Evolutionary conservation across 2,329 filamentous ascomycete genomes (phyloP), one percentile per base, ranked within the genome.

Genomic region (Penicillium brevicompactum): DNA sequence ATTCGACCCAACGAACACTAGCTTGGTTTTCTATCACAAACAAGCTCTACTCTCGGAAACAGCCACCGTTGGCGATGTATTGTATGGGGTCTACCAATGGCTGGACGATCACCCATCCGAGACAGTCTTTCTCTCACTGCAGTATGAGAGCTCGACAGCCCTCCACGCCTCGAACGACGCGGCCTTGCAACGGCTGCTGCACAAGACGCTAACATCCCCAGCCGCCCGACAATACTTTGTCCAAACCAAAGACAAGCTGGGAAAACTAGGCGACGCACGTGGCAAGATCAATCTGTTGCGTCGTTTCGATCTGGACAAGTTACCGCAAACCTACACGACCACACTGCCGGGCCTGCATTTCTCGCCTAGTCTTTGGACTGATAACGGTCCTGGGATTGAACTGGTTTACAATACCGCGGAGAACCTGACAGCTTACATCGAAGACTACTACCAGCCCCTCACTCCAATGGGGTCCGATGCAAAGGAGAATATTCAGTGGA

Each of bases 61-160:
- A 0, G 76, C 79, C 1, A 77, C 72, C 0, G 60, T 82, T 14
- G 72, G 76, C 5, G 75, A 78, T 59, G 72, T 80, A 1, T 61
- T 82, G 3, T 80, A 76, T 48, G 78, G 70, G 10, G 78, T 81
- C 56, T 82, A 80, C 60, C 61, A 69, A 14, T 82, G 80, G 80
- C 70, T 82, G 0, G 75, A 78, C 34, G 64, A 68, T 5, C 80
- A 82, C 59, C 73, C 74, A 0, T 70, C 69, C 1, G 80, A 82
- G 66, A 67, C 73, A 0, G 45, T 83, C 3, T 69, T 82, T 53
- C 60, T 82, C 3, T 80, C 77, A 8, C 70, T 82, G 40, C 76
- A 80, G 64, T 77, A 81, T 57, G 79, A 82, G 63, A 67, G 70
- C 5, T 69, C 68, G 1, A 61, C 60, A 4, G 58, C 52, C 0